Conservation (phyloP, 2,329 filamentous ascomycete species). For the Leptographium lundbergii region DNA sequence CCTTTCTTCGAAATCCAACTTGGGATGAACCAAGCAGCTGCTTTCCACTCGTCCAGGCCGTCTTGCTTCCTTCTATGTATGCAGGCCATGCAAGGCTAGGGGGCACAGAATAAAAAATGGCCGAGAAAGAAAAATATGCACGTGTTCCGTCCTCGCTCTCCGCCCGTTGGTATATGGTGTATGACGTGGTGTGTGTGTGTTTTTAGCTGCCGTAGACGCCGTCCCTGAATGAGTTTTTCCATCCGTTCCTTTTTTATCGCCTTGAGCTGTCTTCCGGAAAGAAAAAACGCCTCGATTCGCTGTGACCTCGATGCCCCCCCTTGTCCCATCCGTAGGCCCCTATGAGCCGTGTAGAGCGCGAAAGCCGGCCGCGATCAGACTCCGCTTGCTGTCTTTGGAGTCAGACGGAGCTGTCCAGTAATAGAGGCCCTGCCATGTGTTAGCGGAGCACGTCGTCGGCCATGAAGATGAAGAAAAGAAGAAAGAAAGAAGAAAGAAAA, state of each 20-base stretch:
- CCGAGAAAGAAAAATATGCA: background rate
- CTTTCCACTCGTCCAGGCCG: too few species aligned
- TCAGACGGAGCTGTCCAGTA: conserved; percentile 74
- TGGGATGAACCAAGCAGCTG: too few species aligned
- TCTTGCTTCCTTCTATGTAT: too few species aligned
- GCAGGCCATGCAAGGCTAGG: too few species aligned
- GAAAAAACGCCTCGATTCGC: background rate
- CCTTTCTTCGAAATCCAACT: too few species aligned
- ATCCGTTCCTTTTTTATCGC: background rate
- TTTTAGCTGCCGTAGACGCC: background rate
- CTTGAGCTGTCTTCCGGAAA: background rate
- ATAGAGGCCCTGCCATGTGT: conserved; percentile 48
- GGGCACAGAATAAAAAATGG: too few species aligned
- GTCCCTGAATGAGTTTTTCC: background rate
- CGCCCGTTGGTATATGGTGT: background rate
- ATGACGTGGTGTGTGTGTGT: background rate
- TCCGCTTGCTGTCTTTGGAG: conserved; percentile 42
- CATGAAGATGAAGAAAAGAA: background rate
- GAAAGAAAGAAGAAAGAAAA: background rate
- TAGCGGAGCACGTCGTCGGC: background rate
- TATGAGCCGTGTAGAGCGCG: conserved; percentile 39
- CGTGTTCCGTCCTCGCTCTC: background rate
- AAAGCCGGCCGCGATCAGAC: conserved; percentile 46
- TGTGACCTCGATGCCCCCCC: background rate
- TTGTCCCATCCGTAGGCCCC: background rate